Evolutionary conservation across 768 basidiomycete genomes (phyloP).

Genomic region (Pleurotus pulmonarius): DNA sequence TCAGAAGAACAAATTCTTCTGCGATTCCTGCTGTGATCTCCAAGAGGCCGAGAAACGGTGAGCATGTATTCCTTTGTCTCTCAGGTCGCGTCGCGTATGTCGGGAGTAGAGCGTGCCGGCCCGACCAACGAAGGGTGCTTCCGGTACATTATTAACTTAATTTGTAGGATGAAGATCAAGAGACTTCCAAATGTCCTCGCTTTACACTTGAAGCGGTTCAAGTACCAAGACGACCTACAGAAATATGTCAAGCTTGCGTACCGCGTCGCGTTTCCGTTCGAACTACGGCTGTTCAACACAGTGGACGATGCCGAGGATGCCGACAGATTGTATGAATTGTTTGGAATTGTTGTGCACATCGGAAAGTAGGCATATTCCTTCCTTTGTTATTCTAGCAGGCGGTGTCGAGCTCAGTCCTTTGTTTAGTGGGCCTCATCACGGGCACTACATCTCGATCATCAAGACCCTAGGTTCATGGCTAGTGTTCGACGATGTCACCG

Average conservation of each 20-base stretch:
- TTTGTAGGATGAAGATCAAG: slow-evolving; percentile 94
- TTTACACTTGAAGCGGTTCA: slow-evolving; percentile 96
- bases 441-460: slow-evolving; percentile 95
- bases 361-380: slow-evolving; percentile 67
- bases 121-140: too few species aligned
- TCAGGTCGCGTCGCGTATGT: background rate
- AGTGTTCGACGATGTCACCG: slow-evolving; percentile 93
- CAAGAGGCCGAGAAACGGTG: slow-evolving; percentile 98
- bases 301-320: slow-evolving; percentile 90
- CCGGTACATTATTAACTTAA: slow-evolving; percentile 8
- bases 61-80: slow-evolving; percentile 16
- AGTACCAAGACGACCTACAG: slow-evolving; percentile 90
- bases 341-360: slow-evolving; percentile 98
- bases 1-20: slow-evolving; percentile 97
- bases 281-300: slow-evolving; percentile 95
- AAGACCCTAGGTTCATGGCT: slow-evolving; percentile 84
- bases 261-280: slow-evolving; percentile 93
- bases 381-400: slow-evolving; percentile 6
- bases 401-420: slow-evolving; percentile 11
- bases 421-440: slow-evolving; percentile 91
- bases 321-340: slow-evolving; percentile 90
- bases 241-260: slow-evolving; percentile 95
- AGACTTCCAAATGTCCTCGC: slow-evolving; percentile 92
- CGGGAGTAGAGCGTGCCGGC: too few species aligned
- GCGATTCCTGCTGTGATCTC: slow-evolving; percentile 93